Evolutionary conservation across 257 asterid genomes (phyloP), one percentile per base, ranked within the genome.

Genomic region (Rehmannia glutinosa): DNA sequence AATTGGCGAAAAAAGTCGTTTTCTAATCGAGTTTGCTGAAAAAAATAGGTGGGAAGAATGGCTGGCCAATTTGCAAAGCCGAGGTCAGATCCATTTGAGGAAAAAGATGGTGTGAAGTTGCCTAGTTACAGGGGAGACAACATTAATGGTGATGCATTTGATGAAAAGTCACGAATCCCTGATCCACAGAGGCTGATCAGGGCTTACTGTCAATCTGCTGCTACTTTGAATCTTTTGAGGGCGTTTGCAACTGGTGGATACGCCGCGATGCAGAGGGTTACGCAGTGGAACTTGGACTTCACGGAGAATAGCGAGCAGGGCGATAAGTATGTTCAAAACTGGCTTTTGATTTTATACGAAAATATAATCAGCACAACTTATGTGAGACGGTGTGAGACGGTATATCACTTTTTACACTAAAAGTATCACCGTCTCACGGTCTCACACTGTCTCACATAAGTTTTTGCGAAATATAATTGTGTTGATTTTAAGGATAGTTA

Each of bases 51-150:
- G 70, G 96, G 95, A 70, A 83, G 96, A 73, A 89, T 89, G 96
- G 96, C 96, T 10, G 96, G 96, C 23, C 96, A 89, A 62, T 87
- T 89, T 73, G 96, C 96, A 1, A 89, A 89, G 79, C 96, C 96
- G 21, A 84, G 96, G 60, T 84, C 96, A 0, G 92, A 83, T 23
- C 6, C 72, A 11, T 83, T 83, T 69, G 97, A 89, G 84, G 97
- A 85, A 66, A 83, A 77, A 81, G 52, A 85, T 55, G 95, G 95
- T 25, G 91, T 87, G 60, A 89, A 89, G 78, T 73, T 87, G 78
- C 95, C 95, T 1, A 87, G 93, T 75, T 89, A 89, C 75, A 80
- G 92, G 63, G 97, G 97, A n/a, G 97, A 89, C 77, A 89, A 87
- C 49, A 73, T 89, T 15, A 89, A 89, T 12, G 95, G 97, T 39